Conservation (phyloP, 2,329 filamentous ascomycete genomes). For the Aspergillus unguis region DNA sequence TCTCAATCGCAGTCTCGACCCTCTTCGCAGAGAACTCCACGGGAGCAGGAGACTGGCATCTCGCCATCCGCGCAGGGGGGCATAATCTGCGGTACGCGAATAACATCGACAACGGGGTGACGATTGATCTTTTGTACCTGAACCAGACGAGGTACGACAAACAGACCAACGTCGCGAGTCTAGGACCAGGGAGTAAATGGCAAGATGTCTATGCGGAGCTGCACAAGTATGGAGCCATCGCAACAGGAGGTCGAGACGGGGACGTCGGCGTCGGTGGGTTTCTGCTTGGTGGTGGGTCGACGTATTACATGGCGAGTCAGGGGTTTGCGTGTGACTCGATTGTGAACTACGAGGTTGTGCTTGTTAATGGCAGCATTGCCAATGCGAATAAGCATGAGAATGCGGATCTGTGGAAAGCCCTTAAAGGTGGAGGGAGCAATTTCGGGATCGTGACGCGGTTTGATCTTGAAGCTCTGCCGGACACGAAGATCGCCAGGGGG, state of each 20-base stretch:
- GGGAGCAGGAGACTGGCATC: background rate
- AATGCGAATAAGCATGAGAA: background rate
- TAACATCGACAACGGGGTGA: background rate
- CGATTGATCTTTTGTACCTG: background rate
- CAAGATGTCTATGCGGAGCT: background rate
- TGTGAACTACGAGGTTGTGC: background rate
- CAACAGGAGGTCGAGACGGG: background rate
- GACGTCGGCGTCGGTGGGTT: background rate
- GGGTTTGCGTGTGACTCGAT: background rate
- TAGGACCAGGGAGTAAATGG: background rate
- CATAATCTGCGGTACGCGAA: background rate
- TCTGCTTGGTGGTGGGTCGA: background rate
- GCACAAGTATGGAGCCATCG: background rate
- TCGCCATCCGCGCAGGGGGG: background rate
- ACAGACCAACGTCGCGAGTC: background rate
- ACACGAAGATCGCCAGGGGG: background rate
- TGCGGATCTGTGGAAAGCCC: background rate
- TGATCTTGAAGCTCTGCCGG: background rate
- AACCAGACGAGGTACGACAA: background rate
- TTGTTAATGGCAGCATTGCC: background rate
- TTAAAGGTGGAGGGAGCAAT: background rate
- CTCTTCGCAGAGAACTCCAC: background rate
- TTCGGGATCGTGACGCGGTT: background rate
- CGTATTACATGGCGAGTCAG: no score
- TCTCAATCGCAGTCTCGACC: background rate